Evolutionary conservation across 2,329 filamentous ascomycete genomes (phyloP), one percentile per base, ranked within the genome.

Genomic region (Metarhizium guizhouense): DNA sequence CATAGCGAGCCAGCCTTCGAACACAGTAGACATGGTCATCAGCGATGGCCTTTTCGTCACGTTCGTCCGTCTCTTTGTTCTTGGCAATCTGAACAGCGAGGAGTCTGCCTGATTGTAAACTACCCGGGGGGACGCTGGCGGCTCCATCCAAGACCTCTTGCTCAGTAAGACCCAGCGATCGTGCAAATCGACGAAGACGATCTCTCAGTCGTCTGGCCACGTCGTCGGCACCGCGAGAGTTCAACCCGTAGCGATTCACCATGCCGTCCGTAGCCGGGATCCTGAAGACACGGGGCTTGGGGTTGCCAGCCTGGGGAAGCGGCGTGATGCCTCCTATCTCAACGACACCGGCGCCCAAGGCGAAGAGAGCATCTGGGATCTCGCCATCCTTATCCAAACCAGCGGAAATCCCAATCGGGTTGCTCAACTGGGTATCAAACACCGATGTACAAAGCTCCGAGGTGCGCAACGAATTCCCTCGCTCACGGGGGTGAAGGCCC

Each of bases 231-330:
- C 94, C 94, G 58, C 87, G 82, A 13, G 90, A 95, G 74, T 97
- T 97, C 64, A 99, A 83, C 0, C 94, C 94, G 72, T 96, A 99
- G 42, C 94, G 85, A 71, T 99, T 99, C 70, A 99, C 90, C 69
- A 99, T 79, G 16, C 89, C 91, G 61, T 95, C 86, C 60, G 96
- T 83, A 36, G 83, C 85, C 0, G 89, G 86, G 6, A 97, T 74
- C 25, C 94, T 84, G 74, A 96, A 99, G 30, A 96, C 88, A 60
- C 94, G 84, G 1, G 93, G 92, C 63, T 84, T 86, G 0, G 88
- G 85, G 72, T 99, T 99, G 7, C 94, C 94, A 6, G 82, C 80
- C 68, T 99, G 94, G 0, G 93, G 87, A n/a, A 83, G 73, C 0
- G 94, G 89, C 4, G 92, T 97, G 63, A 88, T 87, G 50, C 93